Evolutionary conservation across 139 green algal genomes (phyloP), one percentile per base, ranked within the genome.

Genomic region (Chlorella sp.): DNA sequence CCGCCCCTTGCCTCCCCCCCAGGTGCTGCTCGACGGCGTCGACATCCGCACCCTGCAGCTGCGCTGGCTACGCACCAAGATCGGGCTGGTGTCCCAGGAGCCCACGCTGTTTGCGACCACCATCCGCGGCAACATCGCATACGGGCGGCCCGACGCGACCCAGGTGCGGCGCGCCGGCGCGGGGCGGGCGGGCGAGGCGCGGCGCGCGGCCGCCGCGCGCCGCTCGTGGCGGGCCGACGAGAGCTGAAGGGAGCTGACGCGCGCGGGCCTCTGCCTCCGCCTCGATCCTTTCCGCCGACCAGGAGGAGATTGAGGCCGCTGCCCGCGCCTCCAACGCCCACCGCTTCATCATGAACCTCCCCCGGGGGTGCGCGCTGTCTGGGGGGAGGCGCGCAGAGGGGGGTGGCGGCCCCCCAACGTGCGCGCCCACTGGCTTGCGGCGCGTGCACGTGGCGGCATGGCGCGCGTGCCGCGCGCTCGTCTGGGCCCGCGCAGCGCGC

Each of bases 31-130:
- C 40, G 91, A 97, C 64, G 93, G 91, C 41, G 48, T 67, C 21
- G 90, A 98, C 79, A 74, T 98, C 3, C 58, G 56, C 4, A 29
- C 75, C 19, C 89, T 97, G 68, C 90, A 97, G 50, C 73, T 97
- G 71, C 67, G 75, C 31, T 97, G 89, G 90, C 84, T 98, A 43
- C 82, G 94, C 8, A 58, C 67, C 12, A 82, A 89, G 56, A 90
- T 98, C n/a, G 89, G 79, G 23, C 76, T 98, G 38, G 94, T 98
- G 31, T 86, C 79, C 41, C 95, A 99, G 87, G 95, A 98, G 87
- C 95, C 95, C 0, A 77, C 93, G 55, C 91, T 99, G 33, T 95
- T 97, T 75, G 79, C 55, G 55, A 65, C 84, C 63, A 76, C 56
- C 21, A 64, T 80, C 33, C 33, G 67, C 48, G 84, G 96, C 45